These are phyloP conservation scores for Macrophomina tecta DNA, from an alignment of 2,329 filamentous ascomycete genomes.

Conservation along the genomic window DNA sequence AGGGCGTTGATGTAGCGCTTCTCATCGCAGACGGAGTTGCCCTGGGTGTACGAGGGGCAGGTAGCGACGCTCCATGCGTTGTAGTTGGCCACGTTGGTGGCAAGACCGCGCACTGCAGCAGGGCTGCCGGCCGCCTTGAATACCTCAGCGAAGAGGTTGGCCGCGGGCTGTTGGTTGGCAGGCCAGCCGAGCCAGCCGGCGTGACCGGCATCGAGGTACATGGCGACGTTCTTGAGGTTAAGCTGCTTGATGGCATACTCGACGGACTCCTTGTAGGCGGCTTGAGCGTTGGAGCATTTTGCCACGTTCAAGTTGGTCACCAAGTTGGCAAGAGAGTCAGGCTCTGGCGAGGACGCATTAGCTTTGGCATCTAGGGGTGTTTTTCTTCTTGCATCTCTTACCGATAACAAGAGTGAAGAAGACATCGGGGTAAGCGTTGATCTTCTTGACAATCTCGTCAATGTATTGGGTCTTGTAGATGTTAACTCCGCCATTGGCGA, in stretches of 20 bases:
- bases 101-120: slow-evolving; percentile 57
- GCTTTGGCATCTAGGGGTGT: not conserved
- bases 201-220: slow-evolving; percentile 70
- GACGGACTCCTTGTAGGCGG: slow-evolving; percentile 62
- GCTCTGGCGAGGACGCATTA: slow-evolving; percentile 46
- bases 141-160: slow-evolving; percentile 54
- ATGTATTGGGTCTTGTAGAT: slow-evolving; percentile 60
- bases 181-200: slow-evolving; percentile 70
- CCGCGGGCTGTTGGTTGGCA: slow-evolving; percentile 62
- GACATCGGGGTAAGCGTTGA: slow-evolving; percentile 61
- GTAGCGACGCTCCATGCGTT: slow-evolving; percentile 58
- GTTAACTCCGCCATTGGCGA: slow-evolving; percentile 58
- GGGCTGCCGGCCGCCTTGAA: slow-evolving; percentile 57
- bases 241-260: slow-evolving; percentile 63
- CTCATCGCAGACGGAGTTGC: slow-evolving; percentile 60
- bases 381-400: slow-evolving; percentile 33
- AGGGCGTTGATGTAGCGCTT: slow-evolving; percentile 59
- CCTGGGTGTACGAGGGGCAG: slow-evolving; percentile 52
- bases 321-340: slow-evolving; percentile 67
- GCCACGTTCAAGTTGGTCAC: slow-evolving; percentile 64
- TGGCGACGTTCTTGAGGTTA: slow-evolving; percentile 66
- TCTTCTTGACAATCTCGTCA: slow-evolving; percentile 58
- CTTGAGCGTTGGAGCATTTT: slow-evolving; percentile 61
- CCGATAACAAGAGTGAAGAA: slow-evolving; percentile 59
- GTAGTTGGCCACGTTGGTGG: slow-evolving; percentile 66